Evolutionary conservation across 1,284 basidiomycete genomes (phyloP), one percentile per base, ranked within the genome.

Genomic region (Ceratobasidium sp.): DNA sequence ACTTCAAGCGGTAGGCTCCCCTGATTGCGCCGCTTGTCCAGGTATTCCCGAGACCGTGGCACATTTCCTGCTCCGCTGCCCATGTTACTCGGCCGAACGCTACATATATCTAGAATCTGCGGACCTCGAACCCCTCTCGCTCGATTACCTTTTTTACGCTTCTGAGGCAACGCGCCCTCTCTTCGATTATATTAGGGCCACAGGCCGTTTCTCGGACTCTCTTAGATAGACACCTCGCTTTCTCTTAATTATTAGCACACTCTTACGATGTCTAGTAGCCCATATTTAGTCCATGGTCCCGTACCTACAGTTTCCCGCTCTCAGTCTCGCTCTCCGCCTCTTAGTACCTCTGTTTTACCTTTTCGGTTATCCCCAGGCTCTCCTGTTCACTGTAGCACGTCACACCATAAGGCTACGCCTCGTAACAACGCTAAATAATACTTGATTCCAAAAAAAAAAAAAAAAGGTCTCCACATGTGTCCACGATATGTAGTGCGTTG

Each of bases 151-250:
- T 14, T 59, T 59, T n/a, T 59, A 12, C 21, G 57, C 28, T n/a
- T 30, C 32, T 18, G 57, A 41, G n/a, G 57, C 32, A 3, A n/a
- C 30, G 12, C 32, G 12, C 57, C 57, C 16, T n/a, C 57, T 55
- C 57, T 59, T 59, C 57, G 57, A 59, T 21, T 59, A 8, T n/a
- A 5, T 59, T 10, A 34, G 32, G 30, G 57, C 57, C 57, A 59
- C 57, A 59, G 45, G 45, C 18, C 18, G 45, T 18, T 48, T 48
- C 45, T 10, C 6, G n/a, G n/a, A 21, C 21, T 16, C 21, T 18
- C 45, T 48, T 55, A 30, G 14, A 28, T 23, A 30, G 9, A 34
- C 26, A 12, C 6, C 5, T 55, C 26, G 52, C 10, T 21, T 34
- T 34, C 36, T 39, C 36, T 39, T 39, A 6, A 39, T 39, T 39